phyloP scores from a whole-genome alignment of 2,329 filamentous ascomycete species.

The Botryotinia calthae region DNA sequence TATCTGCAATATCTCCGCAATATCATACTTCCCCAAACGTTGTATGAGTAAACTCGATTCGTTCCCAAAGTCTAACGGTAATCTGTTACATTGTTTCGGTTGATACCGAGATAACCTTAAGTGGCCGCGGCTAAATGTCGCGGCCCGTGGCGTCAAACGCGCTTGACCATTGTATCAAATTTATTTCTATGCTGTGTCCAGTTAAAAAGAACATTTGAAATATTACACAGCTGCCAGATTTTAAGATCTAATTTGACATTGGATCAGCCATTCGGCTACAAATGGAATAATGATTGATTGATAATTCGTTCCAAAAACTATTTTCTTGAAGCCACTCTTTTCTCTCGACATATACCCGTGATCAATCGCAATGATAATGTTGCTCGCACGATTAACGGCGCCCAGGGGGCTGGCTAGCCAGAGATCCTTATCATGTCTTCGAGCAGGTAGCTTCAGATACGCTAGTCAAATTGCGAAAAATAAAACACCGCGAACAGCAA shows the following conservation, averaged over 20 bases:
- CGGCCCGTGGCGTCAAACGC: conserved; percentile 8
- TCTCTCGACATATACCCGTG: background rate
- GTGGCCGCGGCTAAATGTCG: background rate
- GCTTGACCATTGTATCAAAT: background rate
- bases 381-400: background rate
- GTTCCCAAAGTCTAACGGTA: background rate
- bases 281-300: conserved; percentile 2
- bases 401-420: background rate
- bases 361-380: conserved; percentile 2
- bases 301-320: background rate
- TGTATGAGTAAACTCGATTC: background rate
- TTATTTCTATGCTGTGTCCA: background rate
- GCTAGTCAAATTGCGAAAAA: background rate
- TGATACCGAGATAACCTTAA: background rate
- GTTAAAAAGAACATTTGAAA: background rate
- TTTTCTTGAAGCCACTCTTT: background rate
- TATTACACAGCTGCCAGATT: background rate
- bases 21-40: conserved; percentile 30
- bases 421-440: background rate
- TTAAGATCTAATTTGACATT: background rate
- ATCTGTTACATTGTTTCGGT: conserved; percentile 16
- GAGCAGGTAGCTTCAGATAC: background rate
- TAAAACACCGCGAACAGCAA: background rate
- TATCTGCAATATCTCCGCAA: conserved; percentile 24
- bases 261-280: background rate